Evolutionary conservation across 169 alveolate species (phyloP).

Genomic region (Toxoplasma gondii): DNA sequence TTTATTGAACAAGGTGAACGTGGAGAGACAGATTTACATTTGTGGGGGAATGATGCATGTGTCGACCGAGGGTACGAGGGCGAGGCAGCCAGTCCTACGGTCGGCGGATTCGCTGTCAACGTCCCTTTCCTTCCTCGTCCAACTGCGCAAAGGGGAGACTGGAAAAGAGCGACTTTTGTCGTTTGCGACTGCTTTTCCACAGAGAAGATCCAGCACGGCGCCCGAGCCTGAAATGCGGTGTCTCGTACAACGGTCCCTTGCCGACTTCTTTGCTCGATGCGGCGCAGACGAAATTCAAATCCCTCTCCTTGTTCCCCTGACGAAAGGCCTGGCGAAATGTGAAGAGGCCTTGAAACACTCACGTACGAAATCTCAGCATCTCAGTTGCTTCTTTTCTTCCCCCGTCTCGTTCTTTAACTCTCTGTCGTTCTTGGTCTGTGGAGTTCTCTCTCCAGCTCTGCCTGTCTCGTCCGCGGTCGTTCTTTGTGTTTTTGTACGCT

Average conservation of each 20-base stretch:
- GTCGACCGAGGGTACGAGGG: no score
- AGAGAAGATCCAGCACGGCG: not conserved
- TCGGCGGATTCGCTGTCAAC: not conserved
- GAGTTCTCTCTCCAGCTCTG: not conserved
- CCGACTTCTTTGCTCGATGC: not conserved
- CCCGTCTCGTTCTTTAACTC: not conserved
- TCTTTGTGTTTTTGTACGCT: no score
- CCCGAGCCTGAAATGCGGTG: not conserved
- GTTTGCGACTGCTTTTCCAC: not conserved
- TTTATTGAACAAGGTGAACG: no score
- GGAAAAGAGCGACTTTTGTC: no score
- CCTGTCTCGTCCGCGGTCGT: no score
- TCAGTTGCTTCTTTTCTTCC: not conserved
- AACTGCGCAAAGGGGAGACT: no score
- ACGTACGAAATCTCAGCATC: not conserved
- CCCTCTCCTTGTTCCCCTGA: slow-evolving; percentile 12
- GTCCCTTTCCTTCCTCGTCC: no score
- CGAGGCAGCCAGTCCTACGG: no score
- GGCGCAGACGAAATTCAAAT: slow-evolving; percentile 3
- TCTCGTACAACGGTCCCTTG: not conserved
- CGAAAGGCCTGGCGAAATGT: not conserved
- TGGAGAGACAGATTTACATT: no score
- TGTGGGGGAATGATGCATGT: no score
- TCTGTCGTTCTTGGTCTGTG: not conserved
- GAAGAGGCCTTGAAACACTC: not conserved